Evolutionary conservation across 1,284 basidiomycete genomes (phyloP).

Genomic region (Ceratobasidium sp.): DNA sequence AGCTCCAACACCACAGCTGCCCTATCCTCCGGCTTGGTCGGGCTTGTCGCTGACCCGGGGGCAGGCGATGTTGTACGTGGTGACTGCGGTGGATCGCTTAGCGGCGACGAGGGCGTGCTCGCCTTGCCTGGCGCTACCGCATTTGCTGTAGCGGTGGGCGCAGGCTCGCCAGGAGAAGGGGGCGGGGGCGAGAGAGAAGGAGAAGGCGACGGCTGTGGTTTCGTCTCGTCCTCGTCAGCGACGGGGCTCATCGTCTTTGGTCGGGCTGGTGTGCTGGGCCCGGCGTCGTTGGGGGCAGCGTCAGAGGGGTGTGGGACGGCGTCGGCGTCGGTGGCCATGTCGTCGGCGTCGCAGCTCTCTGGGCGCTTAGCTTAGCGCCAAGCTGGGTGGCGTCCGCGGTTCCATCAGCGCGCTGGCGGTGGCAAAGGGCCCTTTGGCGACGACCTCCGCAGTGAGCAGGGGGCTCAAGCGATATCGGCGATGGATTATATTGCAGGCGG

Average conservation of each 20-base stretch:
- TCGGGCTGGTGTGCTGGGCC: background rate
- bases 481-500: background rate
- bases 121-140: background rate
- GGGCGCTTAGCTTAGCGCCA: conserved; percentile 29
- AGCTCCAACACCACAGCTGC: conserved; percentile 34
- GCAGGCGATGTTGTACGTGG: conserved; percentile 13
- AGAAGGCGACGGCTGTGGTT: conserved; percentile 17
- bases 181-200: conserved; percentile 40
- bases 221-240: background rate
- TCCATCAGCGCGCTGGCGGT: conserved; percentile 8
- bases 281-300: conserved; percentile 8
- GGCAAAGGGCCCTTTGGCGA: background rate
- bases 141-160: background rate
- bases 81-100: conserved; percentile 39
- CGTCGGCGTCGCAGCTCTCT: conserved; percentile 33
- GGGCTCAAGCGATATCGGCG: background rate
- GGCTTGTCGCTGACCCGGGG: background rate
- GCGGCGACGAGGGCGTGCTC: conserved; percentile 37
- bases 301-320: background rate
- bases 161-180: conserved; percentile 7
- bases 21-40: conserved; percentile 21
- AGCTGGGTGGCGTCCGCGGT: conserved; percentile 24
- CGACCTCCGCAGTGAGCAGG: background rate
- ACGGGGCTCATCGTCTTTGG: too few relatives aligned
- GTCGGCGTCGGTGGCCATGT: conserved; percentile 40